Percentiles rank a stretch among this genome's conserved stretches.
Evolutionary conservation across 2,329 filamentous ascomycete genomes (phyloP).

Genomic region (Penicillium sp.): DNA sequence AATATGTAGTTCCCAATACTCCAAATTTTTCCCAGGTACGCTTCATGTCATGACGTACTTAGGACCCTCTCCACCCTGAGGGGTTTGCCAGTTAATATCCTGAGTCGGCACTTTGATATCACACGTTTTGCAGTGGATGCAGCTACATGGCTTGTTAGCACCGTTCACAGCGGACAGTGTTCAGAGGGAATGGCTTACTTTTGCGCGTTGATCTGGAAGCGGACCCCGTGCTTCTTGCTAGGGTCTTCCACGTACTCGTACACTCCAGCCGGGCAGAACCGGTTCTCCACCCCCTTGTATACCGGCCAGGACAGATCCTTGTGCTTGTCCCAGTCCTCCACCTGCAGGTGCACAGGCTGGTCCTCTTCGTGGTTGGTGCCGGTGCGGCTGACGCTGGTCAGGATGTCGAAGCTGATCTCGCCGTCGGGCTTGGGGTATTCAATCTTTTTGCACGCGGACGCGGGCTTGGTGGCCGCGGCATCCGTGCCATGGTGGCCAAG

Average conservation of each 20-base stretch:
- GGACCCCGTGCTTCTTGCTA: conserved; percentile 78
- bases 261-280: conserved; percentile 95
- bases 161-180: neutral
- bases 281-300: conserved; percentile 90
- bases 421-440: conserved; percentile 97
- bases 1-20: neutral
- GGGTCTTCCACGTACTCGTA: conserved; percentile 97
- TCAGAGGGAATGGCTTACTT: conserved; percentile 64
- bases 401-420: conserved; percentile 90
- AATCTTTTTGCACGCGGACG: conserved; percentile 80
- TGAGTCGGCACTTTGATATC: conserved; percentile 97
- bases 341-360: conserved; percentile 92
- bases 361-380: conserved; percentile 99
- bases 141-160: conserved; percentile 56
- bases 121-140: conserved; percentile 99
- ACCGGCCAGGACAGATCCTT: conserved; percentile 76
- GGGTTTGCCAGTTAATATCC: conserved; percentile 96
- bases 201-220: conserved; percentile 96
- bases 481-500: conserved; percentile 79
- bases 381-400: conserved; percentile 91
- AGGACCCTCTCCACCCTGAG: conserved; percentile 79
- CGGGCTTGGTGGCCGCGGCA: conserved; percentile 72
- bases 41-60: conserved; percentile 61
- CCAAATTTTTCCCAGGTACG: neutral
- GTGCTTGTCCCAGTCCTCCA: conserved; percentile 92